Evolutionary conservation across 805 yeast genomes (phyloP), one percentile per base, ranked within the genome.

Genomic region (Lipomyces kockii): DNA sequence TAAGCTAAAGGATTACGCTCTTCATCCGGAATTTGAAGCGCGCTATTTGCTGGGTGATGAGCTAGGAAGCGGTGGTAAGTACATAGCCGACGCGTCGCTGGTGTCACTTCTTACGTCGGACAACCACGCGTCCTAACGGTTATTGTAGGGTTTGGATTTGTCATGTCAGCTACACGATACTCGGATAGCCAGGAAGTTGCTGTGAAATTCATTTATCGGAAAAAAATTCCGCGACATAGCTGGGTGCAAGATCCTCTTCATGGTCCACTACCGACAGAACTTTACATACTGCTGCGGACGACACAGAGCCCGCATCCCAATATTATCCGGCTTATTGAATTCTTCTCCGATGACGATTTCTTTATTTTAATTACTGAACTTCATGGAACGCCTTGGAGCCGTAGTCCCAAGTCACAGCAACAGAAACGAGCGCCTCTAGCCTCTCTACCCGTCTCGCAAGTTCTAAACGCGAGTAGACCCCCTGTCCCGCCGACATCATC

Each of bases 331-430:
- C 32, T 69, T 11, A 20, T 57, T n/a, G 72, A 70, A 22, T 62
- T 39, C 34, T 70, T 68, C 46, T 52, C 55, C 29, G 72, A 70
- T 35, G 67, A 69, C 12, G 39, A 35, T 46, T 70, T 62, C 46
- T 68, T 64, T 49, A 55, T 69, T 11, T 29, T 70, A 11, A 61
- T 70, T 9, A 70, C 66, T 17, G 72, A 70, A 37, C 46, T 70
- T 55, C 69, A 69, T 39, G 72, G 72, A 17, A 39, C 63, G n/a
- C 72, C 72, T 7, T 70, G 72, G 72, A 62, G 60, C 32, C 52
- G 66, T 17, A 51, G 55, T 39, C 61, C 66, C 11, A 43, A 49
- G 29, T 11, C 62, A 6, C 65, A 57, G 55, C 59, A 34, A 34
- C 34, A 27, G 37, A 32, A 49, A 34, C 46, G 70, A n/a, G 27